phyloP scores from a whole-genome alignment of 495 filamentous ascomycete genomes.

The Letharia lupina region DNA sequence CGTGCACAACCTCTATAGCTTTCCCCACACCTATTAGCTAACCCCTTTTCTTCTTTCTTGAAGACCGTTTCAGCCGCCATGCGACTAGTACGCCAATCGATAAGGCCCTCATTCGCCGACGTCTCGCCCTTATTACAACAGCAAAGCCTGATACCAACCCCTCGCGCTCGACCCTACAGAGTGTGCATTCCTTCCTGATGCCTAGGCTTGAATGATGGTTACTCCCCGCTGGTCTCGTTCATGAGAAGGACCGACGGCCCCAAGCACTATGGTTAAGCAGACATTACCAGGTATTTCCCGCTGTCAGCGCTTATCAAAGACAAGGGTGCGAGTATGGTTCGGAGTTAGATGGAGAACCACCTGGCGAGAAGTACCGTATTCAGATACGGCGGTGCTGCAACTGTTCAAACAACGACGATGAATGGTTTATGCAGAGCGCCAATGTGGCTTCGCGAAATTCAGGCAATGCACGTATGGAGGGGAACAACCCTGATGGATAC shows the following conservation, averaged over 20 bases:
- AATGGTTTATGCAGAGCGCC: too few species aligned
- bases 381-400: neutral
- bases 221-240: neutral
- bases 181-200: constrained; percentile 85
- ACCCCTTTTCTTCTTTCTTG: neutral
- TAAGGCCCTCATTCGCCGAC: constrained; percentile 68
- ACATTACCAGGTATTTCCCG: neutral
- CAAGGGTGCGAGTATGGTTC: neutral
- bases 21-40: constrained; percentile 10
- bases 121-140: constrained; percentile 69
- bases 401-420: too few species aligned
- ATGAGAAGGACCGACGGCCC: neutral
- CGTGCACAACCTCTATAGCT: constrained; percentile 7
- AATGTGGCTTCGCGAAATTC: too few species aligned
- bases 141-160: constrained; percentile 70
- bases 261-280: neutral
- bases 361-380: neutral
- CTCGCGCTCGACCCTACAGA: constrained; percentile 70
- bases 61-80: constrained; percentile 32
- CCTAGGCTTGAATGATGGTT: neutral
- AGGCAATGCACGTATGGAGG: too few species aligned
- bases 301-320: neutral
- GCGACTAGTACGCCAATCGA: constrained; percentile 37
- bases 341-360: too few species aligned
- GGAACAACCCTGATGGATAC: neutral